These are phyloP conservation scores for Neonectria neomacrospora DNA, from an alignment of 2,329 filamentous ascomycete species.

Conservation along the genomic window DNA sequence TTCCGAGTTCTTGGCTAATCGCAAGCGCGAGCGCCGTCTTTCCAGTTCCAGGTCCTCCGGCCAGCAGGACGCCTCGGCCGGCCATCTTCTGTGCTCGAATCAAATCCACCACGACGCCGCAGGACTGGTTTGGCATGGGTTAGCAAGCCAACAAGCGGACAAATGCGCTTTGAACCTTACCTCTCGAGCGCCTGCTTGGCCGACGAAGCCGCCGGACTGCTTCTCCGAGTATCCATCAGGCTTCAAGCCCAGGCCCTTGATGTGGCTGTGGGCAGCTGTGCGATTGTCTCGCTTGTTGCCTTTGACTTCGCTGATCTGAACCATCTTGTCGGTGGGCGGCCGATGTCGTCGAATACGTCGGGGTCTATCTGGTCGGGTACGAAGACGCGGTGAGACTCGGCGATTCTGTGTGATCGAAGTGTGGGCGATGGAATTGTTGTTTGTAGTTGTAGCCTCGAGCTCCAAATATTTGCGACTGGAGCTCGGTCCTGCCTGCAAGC, in stretches of 20 bases:
- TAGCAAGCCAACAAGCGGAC: slow-evolving; percentile 26
- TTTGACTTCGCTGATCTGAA: slow-evolving; percentile 94
- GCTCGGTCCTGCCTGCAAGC: slow-evolving; percentile 44
- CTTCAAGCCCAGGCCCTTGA: slow-evolving; percentile 91
- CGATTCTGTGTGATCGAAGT: slow-evolving; percentile 11
- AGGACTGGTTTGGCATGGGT: slow-evolving; percentile 70
- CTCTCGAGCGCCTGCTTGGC: slow-evolving; percentile 88
- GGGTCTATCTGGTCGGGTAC: slow-evolving; percentile 7
- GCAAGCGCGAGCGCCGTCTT: slow-evolving; percentile 97
- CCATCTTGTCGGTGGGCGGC: slow-evolving; percentile 67
- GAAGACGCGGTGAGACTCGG: slow-evolving; percentile 17
- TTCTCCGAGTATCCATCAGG: slow-evolving; percentile 86
- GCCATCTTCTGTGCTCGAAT: slow-evolving; percentile 98
- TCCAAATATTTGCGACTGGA: slow-evolving; percentile 51
- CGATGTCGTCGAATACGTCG: slow-evolving; percentile 30
- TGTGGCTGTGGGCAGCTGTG: slow-evolving; percentile 96
- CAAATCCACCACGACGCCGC: slow-evolving; percentile 93
- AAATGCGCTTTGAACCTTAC: slow-evolving; percentile 58
- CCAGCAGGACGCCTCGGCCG: slow-evolving; percentile 90
- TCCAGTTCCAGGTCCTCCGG: slow-evolving; percentile 93
- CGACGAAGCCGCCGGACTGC: slow-evolving; percentile 85
- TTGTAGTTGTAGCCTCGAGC: slow-evolving; percentile 35
- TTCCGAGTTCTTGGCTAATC: slow-evolving; percentile 95
- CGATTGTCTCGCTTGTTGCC: slow-evolving; percentile 94
- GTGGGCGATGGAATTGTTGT: slow-evolving; percentile 25